These are phyloP conservation scores for Hanseniaspora valbyensis DNA, from an alignment of 805 yeast genomes.

Conservation along the genomic window DNA sequence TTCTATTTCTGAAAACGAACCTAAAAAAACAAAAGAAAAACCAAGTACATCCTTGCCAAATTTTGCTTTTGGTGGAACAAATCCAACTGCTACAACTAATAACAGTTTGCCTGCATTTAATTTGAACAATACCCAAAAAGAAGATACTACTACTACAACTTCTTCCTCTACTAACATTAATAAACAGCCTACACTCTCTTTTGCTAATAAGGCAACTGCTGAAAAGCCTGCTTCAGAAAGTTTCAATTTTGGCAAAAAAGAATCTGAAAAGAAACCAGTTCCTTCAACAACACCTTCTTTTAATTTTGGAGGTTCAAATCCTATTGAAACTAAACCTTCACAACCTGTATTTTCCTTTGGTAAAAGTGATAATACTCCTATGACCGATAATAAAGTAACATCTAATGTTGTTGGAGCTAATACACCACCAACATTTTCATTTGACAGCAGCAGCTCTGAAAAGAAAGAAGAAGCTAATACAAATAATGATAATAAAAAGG, in stretches of 20 bases:
- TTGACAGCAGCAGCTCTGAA: not conserved
- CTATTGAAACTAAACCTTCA: not conserved
- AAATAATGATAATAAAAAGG: not conserved
- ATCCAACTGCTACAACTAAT: too few species aligned
- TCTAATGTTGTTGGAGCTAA: too few species aligned
- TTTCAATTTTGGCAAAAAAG: not conserved
- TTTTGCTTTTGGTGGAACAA: not conserved
- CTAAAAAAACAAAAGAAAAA: not conserved
- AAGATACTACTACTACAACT: too few species aligned
- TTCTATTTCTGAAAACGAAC: too few species aligned
- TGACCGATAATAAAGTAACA: not conserved
- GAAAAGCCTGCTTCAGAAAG: not conserved
- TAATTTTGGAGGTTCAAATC: constrained; percentile 3
- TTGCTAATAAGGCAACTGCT: not conserved
- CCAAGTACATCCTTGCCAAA: not conserved
- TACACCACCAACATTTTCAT: constrained; percentile 2
- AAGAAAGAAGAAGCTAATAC: constrained; percentile 14
- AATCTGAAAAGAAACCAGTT: not conserved
- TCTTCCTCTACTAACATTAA: too few species aligned
- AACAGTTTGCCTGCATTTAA: too few species aligned
- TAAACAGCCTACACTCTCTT: constrained; percentile 11
- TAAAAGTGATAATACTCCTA: not conserved
- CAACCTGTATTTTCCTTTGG: constrained; percentile 7
- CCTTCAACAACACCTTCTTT: not conserved
- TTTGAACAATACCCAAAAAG: too few species aligned